phyloP scores from a whole-genome alignment of 2,329 filamentous ascomycete species.

The Aschersonia sp. region DNA sequence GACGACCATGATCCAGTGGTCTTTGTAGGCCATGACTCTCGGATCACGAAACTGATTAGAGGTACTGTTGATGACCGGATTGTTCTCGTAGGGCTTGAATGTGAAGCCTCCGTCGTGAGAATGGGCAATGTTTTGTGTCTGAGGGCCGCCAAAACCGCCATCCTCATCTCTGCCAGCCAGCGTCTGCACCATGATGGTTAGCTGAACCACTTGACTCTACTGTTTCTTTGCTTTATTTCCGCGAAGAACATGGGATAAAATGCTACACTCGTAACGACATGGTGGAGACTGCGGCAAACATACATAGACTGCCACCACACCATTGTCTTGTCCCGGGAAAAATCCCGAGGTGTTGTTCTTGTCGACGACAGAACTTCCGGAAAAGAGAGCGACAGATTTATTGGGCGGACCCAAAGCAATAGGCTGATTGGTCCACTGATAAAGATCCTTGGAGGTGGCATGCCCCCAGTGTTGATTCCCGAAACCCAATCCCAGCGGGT shows the following conservation, averaged over 20 bases:
- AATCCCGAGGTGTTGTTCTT: not conserved
- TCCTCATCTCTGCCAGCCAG: not conserved
- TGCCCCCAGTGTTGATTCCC: not conserved
- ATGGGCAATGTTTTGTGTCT: not conserved
- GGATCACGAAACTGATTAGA: not conserved
- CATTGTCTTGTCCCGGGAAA: not conserved
- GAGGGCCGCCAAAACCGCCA: not conserved
- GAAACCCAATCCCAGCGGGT: not conserved
- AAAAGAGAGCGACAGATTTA: not conserved
- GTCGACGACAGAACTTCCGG: not conserved
- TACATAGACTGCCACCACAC: not conserved
- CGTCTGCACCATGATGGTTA: not conserved
- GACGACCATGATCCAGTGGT: not conserved
- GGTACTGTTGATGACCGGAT: not conserved
- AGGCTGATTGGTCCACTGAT: not conserved
- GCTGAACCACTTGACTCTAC: no score
- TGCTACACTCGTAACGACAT: no score
- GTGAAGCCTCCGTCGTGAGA: not conserved
- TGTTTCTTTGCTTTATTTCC: no score
- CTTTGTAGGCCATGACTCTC: not conserved
- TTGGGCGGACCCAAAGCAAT: not conserved
- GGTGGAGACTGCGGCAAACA: not conserved
- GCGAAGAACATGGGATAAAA: no score
- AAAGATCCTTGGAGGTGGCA: not conserved
- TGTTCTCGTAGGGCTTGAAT: not conserved